These are phyloP conservation scores for Suhomyces panamericanus DNA, from an alignment of 1,139 yeast genomes.

Conservation along the genomic window DNA sequence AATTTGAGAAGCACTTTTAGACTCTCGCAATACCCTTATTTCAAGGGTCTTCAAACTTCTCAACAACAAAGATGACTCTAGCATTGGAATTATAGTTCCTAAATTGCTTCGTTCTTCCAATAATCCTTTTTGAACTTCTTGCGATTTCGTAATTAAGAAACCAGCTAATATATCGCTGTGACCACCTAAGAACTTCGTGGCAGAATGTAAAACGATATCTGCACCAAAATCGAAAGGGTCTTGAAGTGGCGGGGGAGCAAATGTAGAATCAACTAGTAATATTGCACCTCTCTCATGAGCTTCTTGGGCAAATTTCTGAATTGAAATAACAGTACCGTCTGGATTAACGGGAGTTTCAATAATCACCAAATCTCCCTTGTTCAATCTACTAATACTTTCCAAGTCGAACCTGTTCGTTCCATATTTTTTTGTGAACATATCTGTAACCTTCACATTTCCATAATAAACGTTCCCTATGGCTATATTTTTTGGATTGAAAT, in stretches of 20 bases:
- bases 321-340: slow-evolving; percentile 66
- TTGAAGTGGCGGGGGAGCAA: slow-evolving; percentile 91
- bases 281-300: slow-evolving; percentile 74
- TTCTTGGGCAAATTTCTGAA: slow-evolving; percentile 57
- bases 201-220: slow-evolving; percentile 84
- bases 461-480: slow-evolving; percentile 83
- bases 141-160: slow-evolving; percentile 61
- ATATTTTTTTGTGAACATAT: slow-evolving; percentile 59
- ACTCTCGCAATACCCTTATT: slow-evolving; percentile 66
- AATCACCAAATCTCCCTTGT: slow-evolving; percentile 75
- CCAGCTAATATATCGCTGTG: slow-evolving; percentile 93
- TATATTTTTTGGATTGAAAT: slow-evolving; percentile 70
- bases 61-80: slow-evolving; percentile 71
- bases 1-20: slow-evolving; percentile 60
- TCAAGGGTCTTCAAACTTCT: slow-evolving; percentile 82
- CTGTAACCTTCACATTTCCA: slow-evolving; percentile 73
- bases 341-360: slow-evolving; percentile 91
- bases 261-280: slow-evolving; percentile 77
- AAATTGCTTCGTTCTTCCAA: slow-evolving; percentile 61
- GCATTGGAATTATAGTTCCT: slow-evolving; percentile 77
- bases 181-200: slow-evolving; percentile 90
- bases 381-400: slow-evolving; percentile 42
- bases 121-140: slow-evolving; percentile 45
- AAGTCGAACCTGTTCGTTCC: slow-evolving; percentile 56
- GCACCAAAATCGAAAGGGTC: slow-evolving; percentile 80